Base-by-base conservation (phyloP, 176 grass and related monocot genomes). In the Carex cristatella region DNA sequence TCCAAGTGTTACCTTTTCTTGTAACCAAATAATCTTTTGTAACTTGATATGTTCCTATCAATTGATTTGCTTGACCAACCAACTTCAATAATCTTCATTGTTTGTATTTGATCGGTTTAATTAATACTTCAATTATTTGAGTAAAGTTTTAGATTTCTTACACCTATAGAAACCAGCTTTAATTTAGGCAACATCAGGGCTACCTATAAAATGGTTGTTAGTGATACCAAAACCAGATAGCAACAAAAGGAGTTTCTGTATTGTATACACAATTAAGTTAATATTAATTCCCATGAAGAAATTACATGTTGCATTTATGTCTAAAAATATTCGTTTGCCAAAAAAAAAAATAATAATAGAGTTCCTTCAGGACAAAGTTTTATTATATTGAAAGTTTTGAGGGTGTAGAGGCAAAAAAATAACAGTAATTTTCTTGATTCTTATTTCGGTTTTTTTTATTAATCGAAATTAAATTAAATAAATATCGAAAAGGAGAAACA, bases 31-130 rank as follows among this genome's bases (percentile, higher is more conserved):
- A 66, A 54, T 13, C 15, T 81, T 72, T 62, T 81, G 44, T 40
- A 13, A 16, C 60, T 82, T 67, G 59, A 66, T 30, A 62, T n/a
- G 80, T 82, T 65, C 19, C 61, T 82, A 51, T 82, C 80, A 65
- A 7, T 61, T 81, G 61, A 81, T 81, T 81, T 51, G 18, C 9
- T 37, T 57, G 4, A 82, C 32, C 80, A 82, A 82, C 80, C 61
- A 32, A 82, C 80, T 67, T 66, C n/a, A 64, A 82, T 51, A 82
- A 82, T 31, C 23, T 81, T 30, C 62, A 49, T 51, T 82, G 80
- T 30, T 65, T 67, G 10, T 76, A 76, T 76, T 55, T 11, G 3
- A 9, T 71, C 28, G 3, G 10, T 69, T 48, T 12, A 49, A 40
- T 40, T 33, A 33, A 23, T 23, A 37, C 35, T 37, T 37, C 4